phyloP scores from a whole-genome alignment of 2,329 filamentous ascomycete species.

The Hypoxylon sp. region DNA sequence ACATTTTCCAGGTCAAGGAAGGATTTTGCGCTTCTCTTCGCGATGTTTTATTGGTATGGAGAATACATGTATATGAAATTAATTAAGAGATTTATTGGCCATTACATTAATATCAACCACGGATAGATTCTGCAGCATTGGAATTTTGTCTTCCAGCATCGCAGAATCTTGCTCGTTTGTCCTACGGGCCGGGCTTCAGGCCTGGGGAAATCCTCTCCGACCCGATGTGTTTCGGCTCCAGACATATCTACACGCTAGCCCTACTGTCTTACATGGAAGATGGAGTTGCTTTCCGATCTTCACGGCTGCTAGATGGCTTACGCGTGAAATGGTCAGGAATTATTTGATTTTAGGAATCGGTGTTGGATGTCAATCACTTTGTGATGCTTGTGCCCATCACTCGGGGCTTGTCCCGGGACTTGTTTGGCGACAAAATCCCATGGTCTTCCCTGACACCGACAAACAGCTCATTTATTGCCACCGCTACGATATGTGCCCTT shows the following conservation, averaged over 20 bases:
- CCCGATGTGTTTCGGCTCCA: conserved; percentile 44
- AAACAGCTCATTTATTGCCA: neutral
- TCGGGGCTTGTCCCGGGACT: too few relatives aligned
- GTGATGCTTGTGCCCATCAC: neutral
- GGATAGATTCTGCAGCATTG: conserved; percentile 8
- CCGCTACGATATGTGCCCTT: neutral
- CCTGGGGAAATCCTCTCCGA: conserved; percentile 27
- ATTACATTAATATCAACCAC: neutral
- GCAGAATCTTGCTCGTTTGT: conserved; percentile 19
- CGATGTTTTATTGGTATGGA: neutral
- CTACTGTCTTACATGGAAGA: neutral
- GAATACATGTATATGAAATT: neutral
- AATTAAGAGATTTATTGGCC: conserved; percentile 1
- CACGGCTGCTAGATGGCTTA: neutral
- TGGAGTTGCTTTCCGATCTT: conserved; percentile 2
- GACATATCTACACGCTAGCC: conserved; percentile 31
- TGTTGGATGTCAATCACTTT: neutral
- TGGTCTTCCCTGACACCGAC: neutral
- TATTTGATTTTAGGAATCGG: neutral
- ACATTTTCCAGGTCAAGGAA: neutral
- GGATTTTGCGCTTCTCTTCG: conserved; percentile 1
- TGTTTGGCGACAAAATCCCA: neutral
- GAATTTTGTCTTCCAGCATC: conserved; percentile 1
- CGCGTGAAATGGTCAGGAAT: neutral
- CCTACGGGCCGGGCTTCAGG: conserved; percentile 23